These are phyloP conservation scores for Pleurotus salmoneostramineus DNA, from an alignment of 768 basidiomycete species.

Conservation along the genomic window DNA sequence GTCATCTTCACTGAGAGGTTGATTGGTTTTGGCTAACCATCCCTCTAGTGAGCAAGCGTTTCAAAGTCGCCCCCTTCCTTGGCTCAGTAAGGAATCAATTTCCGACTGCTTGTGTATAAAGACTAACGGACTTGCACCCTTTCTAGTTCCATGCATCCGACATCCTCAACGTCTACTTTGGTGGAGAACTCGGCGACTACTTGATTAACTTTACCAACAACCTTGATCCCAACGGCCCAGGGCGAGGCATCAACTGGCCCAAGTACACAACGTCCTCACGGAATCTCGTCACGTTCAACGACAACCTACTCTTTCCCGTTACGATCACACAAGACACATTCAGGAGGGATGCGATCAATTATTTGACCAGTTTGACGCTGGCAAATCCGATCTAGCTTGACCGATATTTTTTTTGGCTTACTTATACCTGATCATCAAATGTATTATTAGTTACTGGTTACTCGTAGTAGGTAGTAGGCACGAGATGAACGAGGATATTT, in stretches of 20 bases:
- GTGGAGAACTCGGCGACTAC: slow-evolving; percentile 21
- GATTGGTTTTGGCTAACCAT: no score
- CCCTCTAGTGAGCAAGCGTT: slow-evolving; percentile 25
- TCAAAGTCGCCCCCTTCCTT: slow-evolving; percentile 23
- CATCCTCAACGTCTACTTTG: slow-evolving; percentile 14
- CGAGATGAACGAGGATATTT: no score
- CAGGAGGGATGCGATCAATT: background rate
- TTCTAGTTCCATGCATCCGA: background rate
- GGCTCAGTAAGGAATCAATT: slow-evolving; percentile 22
- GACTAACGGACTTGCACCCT: no score
- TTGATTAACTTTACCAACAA: slow-evolving; percentile 4
- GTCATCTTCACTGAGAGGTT: no score
- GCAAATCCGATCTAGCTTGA: background rate
- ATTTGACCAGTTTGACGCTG: background rate
- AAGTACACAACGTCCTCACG: slow-evolving; percentile 16
- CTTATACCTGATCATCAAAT: background rate
- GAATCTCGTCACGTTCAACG: slow-evolving; percentile 5
- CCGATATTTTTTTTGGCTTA: background rate
- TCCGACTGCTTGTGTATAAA: no score
- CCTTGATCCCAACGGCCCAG: slow-evolving; percentile 8
- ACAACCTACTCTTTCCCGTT: background rate
- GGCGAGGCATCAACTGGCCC: slow-evolving; percentile 24
- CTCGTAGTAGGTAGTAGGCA: no score
- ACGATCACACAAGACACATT: background rate
- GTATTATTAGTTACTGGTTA: no score